phyloP scores from a whole-genome alignment of 805 yeast species.

The Candida oleophila region DNA sequence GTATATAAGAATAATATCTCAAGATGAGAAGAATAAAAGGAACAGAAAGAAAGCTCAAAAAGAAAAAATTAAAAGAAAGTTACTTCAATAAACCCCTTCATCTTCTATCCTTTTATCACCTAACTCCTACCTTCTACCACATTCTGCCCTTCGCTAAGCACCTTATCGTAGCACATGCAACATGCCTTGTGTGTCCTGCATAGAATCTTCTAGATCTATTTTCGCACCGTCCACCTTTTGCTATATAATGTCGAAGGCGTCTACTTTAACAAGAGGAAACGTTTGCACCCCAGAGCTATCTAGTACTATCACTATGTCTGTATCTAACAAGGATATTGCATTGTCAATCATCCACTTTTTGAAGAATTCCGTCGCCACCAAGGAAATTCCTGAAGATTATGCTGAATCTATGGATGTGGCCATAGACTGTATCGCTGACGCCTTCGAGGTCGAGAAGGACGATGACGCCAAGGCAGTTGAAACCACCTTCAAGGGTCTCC shows the following conservation, averaged over 20 bases:
- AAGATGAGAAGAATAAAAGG: too few relatives aligned
- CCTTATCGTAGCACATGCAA: too few relatives aligned
- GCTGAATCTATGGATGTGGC: conserved; percentile 92
- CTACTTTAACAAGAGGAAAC: too few relatives aligned
- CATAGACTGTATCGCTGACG: conserved; percentile 86
- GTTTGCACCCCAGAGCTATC: too few relatives aligned
- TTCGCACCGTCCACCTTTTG: neutral
- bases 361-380: conserved; percentile 53
- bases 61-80: too few relatives aligned
- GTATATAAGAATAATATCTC: neutral
- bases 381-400: conserved; percentile 72
- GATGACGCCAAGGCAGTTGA: conserved; percentile 34
- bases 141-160: neutral
- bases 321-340: conserved; percentile 64
- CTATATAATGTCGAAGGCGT: neutral
- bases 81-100: too few relatives aligned
- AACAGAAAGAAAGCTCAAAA: too few relatives aligned
- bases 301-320: conserved; percentile 42
- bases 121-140: neutral
- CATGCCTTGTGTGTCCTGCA: too few relatives aligned
- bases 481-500: conserved; percentile 46
- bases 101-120: neutral
- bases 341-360: conserved; percentile 74
- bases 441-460: conserved; percentile 66
- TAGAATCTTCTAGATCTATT: conserved; percentile 6